These are phyloP conservation scores for Phytopythium chamaehyphon DNA, from an alignment of 352 stramenopile genomes.

Conservation along the genomic window DNA sequence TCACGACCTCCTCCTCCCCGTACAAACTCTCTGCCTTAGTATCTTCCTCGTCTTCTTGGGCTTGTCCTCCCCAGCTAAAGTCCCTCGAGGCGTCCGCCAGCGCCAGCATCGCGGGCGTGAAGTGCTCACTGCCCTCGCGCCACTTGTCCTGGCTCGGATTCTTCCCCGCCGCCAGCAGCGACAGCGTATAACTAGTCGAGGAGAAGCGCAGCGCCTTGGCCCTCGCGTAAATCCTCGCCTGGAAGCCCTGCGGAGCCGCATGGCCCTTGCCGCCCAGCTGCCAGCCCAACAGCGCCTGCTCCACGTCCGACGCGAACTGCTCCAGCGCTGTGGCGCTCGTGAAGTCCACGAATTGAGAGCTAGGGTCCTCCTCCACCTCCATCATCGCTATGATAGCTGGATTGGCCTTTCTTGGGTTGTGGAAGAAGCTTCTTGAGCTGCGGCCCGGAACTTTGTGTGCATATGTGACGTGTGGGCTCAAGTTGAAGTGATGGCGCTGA, in stretches of 20 bases:
- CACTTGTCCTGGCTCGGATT: conserved; percentile 36
- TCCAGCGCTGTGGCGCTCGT: conserved; percentile 79
- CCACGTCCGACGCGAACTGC: conserved; percentile 72
- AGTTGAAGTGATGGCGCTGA: no score
- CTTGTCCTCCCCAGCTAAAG: conserved; percentile 28
- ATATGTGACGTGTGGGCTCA: no score
- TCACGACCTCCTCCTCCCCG: conserved; percentile 20
- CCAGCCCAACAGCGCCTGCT: conserved; percentile 73
- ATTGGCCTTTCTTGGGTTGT: no score
- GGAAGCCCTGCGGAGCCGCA: no score
- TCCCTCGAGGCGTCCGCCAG: conserved; percentile 49
- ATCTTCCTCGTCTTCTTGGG: conserved; percentile 3
- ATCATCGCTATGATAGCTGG: conserved; percentile 22
- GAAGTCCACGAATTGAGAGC: conserved; percentile 84
- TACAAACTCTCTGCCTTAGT: conserved; percentile 7
- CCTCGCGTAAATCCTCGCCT: no score
- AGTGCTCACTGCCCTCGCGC: conserved; percentile 65
- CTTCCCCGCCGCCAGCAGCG: conserved; percentile 28
- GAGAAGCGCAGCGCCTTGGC: conserved; percentile 36
- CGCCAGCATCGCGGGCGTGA: conserved; percentile 75
- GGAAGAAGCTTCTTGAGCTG: conserved; percentile 14
- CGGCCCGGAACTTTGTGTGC: no score
- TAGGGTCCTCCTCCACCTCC: conserved; percentile 80
- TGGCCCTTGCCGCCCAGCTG: conserved; percentile 63
- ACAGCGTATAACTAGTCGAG: conserved; percentile 40